Percentiles rank a stretch among this genome's conserved stretches.
phyloP scores from a whole-genome alignment of 352 stramenopile species.

The Phytopythium vexans region DNA sequence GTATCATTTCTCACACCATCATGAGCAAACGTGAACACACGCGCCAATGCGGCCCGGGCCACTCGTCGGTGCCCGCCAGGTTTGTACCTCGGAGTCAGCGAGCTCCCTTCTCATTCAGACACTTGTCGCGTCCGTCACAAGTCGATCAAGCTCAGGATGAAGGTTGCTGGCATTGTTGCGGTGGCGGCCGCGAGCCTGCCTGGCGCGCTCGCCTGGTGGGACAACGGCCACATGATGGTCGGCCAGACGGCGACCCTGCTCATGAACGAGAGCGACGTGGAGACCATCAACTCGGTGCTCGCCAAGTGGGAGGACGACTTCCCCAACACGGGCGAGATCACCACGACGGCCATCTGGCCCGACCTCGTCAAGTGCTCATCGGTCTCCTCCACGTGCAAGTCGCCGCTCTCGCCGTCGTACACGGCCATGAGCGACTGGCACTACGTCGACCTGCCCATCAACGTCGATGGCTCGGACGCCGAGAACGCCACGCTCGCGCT shows the following conservation, averaged over 20 bases:
- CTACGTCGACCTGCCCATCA: conserved; percentile 61
- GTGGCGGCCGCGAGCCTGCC: conserved; percentile 13
- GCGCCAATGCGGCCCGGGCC: too few relatives aligned
- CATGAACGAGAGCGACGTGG: conserved; percentile 36
- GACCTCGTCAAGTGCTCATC: conserved; percentile 59
- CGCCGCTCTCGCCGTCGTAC: conserved; percentile 34
- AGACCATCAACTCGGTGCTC: conserved; percentile 47
- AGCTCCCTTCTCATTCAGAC: too few relatives aligned
- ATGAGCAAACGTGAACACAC: too few relatives aligned
- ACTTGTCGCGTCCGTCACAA: too few relatives aligned
- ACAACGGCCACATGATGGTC: conserved; percentile 66
- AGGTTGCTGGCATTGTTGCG: conserved; percentile 10
- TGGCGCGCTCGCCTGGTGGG: conserved; percentile 40
- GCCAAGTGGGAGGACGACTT: conserved; percentile 47
- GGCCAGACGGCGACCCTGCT: conserved; percentile 49
- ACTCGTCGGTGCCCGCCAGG: too few relatives aligned
- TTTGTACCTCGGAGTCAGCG: too few relatives aligned
- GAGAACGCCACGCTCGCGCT: conserved; percentile 38
- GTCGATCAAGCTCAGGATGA: conserved; percentile 17
- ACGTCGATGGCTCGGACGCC: conserved; percentile 38
- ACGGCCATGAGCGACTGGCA: conserved; percentile 60
- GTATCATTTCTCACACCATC: too few relatives aligned
- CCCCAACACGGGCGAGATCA: conserved; percentile 49
- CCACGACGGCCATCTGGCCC: conserved; percentile 47
- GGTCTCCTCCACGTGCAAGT: conserved; percentile 29